Evolutionary conservation across 371 early-diverging fungal species (phyloP).

Genomic region (Mortierella sp.): DNA sequence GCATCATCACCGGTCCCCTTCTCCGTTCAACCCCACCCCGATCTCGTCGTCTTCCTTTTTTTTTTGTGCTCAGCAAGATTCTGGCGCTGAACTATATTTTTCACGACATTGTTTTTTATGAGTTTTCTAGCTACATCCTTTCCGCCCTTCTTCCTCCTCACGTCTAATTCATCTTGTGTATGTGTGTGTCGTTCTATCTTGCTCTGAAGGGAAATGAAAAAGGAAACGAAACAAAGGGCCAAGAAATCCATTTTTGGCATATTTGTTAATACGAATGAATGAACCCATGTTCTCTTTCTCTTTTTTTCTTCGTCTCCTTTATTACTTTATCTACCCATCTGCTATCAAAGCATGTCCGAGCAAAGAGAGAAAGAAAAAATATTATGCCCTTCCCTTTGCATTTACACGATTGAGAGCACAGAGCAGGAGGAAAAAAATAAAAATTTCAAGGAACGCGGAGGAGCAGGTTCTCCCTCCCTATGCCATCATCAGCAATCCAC

Average conservation of each 20-base stretch:
- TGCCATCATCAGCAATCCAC: constrained; percentile 15
- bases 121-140: too few species aligned
- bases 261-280: not conserved
- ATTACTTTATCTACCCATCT: not conserved
- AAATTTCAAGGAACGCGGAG: constrained; percentile 10
- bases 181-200: not conserved
- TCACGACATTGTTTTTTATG: not conserved
- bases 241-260: too few species aligned
- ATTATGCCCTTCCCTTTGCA: not conserved
- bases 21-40: not conserved
- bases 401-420: constrained; percentile 4
- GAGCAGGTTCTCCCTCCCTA: constrained; percentile 17
- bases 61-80: not conserved
- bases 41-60: too few species aligned
- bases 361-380: not conserved
- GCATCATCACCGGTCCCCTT: too few species aligned
- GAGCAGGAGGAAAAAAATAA: not conserved
- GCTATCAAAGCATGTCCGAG: not conserved
- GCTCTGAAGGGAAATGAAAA: too few species aligned
- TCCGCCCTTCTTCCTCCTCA: not conserved
- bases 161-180: not conserved
- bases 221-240: too few species aligned
- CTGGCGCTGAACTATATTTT: not conserved
- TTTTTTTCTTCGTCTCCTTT: not conserved
- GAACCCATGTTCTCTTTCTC: not conserved